Base-by-base conservation (phyloP, 2,329 filamentous ascomycete genomes). In the Aaosphaeria arxii region DNA sequence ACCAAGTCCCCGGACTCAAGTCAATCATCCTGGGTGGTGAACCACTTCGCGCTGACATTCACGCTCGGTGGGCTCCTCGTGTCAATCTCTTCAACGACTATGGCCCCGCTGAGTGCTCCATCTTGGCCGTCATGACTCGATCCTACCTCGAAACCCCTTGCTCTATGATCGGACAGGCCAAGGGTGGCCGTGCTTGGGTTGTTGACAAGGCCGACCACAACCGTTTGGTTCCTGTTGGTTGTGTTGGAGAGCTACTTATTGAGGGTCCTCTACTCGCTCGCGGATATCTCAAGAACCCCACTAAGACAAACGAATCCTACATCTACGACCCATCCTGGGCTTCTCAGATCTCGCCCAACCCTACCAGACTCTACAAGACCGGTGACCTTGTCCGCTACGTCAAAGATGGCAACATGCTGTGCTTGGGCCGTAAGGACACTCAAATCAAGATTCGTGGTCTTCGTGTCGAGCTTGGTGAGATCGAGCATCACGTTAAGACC, bases 391-490 rank as follows among this genome's bases (percentile, higher is more conserved):
- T 53, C 7, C 32, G 39, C 4, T 56, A 57, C 9, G 38, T 13
- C 6, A 5, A 40, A 5, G 53, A 61, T 24, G 60, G 60, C 4
- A 46, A 7, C n/a, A 36, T 62, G 17, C n/a, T 38, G 5, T 56
- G 40, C 35, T n/a, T 57, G 5, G 53, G 56, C 1, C 50, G 60
- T 4, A 61, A 57, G 33, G 60, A 63, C 33, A 50, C 48, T 1
- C 56, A 59, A 43, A 49, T 61, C 32, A 63, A 63, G 46, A 35
- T 63, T 5, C 48, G 52, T 11, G 60, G 60, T 30, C 56, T 55
- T 17, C 49, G 58, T 5, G 28, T 61, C 7, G 60, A 63, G 36
- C 48, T 60, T 4, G 53, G 51, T 2, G 56, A 61, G 29, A 52
- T 63, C 7, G 60, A 63, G 38, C 47, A 57, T 17, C 48, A 60